phyloP scores from a whole-genome alignment of 2,329 filamentous ascomycete genomes.

The Aspergillus sp. region DNA sequence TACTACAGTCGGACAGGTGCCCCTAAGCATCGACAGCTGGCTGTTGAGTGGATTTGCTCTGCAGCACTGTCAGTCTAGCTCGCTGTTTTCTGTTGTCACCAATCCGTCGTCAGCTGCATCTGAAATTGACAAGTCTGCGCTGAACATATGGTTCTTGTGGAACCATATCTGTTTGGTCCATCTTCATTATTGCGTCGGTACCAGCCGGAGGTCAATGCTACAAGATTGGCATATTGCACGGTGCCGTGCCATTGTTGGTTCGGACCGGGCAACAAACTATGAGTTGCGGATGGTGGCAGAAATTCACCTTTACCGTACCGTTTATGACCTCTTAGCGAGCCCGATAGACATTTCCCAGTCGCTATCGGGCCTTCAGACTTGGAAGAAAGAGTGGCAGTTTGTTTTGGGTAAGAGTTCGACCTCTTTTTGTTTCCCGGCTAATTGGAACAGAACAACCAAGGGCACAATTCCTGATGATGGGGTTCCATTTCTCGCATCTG shows the following conservation, averaged over 20 bases:
- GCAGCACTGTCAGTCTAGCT: conserved; percentile 42
- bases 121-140: conserved; percentile 13
- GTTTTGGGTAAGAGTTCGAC: conserved; percentile 34
- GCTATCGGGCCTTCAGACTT: conserved; percentile 35
- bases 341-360: conserved; percentile 35
- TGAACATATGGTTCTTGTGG: conserved; percentile 41
- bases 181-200: conserved; percentile 49
- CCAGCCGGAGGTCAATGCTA: conserved; percentile 39
- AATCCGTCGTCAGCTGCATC: conserved; percentile 23
- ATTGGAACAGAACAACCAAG: conserved; percentile 2
- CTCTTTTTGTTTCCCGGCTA: neutral
- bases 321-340: conserved; percentile 40
- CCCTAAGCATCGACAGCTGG: conserved; percentile 48
- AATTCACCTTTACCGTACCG: conserved; percentile 47
- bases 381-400: conserved; percentile 42
- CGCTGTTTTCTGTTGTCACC: conserved; percentile 15
- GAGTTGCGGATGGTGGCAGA: conserved; percentile 50
- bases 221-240: conserved; percentile 38
- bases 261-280: conserved; percentile 44
- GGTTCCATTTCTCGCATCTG: conserved; percentile 47
- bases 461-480: conserved; percentile 31
- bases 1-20: conserved; percentile 46
- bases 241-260: conserved; percentile 38
- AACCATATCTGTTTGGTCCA: conserved; percentile 47
- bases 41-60: conserved; percentile 46